Conservation (phyloP, 768 basidiomycete species). For the Jaapia argillacea region DNA sequence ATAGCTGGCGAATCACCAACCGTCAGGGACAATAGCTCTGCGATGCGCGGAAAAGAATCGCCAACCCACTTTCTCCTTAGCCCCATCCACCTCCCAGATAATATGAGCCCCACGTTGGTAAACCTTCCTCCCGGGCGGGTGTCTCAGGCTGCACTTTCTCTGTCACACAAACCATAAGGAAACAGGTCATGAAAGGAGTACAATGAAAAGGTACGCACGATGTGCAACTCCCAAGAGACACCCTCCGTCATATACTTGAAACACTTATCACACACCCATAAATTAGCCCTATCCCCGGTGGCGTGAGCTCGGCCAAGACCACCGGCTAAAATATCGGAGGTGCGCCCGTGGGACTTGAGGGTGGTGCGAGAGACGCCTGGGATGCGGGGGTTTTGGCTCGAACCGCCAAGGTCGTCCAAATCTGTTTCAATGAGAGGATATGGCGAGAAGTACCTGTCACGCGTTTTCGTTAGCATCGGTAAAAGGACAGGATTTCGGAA, state of each 20-base stretch:
- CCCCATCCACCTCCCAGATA: slow-evolving; percentile 96
- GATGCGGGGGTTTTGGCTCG: slow-evolving; percentile 17
- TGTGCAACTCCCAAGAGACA: slow-evolving; percentile 59
- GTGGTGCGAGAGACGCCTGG: slow-evolving; percentile 40
- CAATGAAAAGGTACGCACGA: slow-evolving; percentile 28
- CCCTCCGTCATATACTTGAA: slow-evolving; percentile 94
- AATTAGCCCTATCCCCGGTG: slow-evolving; percentile 35
- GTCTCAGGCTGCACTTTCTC: slow-evolving; percentile 56
- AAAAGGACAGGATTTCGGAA: too few relatives aligned
- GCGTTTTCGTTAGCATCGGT: neutral
- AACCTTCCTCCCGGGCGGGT: slow-evolving; percentile 84
- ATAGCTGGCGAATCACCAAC: slow-evolving; percentile 45
- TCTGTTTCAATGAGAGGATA: slow-evolving; percentile 70
- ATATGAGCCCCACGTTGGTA: slow-evolving; percentile 84
- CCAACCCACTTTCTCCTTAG: slow-evolving; percentile 70
- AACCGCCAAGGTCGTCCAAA: slow-evolving; percentile 19
- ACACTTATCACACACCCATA: slow-evolving; percentile 89
- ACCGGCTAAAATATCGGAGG: slow-evolving; percentile 62
- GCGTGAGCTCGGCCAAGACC: slow-evolving; percentile 39
- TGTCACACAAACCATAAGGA: slow-evolving; percentile 18
- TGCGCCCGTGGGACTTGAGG: slow-evolving; percentile 57
- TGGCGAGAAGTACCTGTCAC: slow-evolving; percentile 85
- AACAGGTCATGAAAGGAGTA: slow-evolving; percentile 1
- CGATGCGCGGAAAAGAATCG: too few relatives aligned
- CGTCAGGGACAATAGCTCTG: neutral